Evolutionary conservation across 768 basidiomycete species (phyloP), one percentile per base, ranked within the genome.

Genomic region (Rhodotorula paludigena): DNA sequence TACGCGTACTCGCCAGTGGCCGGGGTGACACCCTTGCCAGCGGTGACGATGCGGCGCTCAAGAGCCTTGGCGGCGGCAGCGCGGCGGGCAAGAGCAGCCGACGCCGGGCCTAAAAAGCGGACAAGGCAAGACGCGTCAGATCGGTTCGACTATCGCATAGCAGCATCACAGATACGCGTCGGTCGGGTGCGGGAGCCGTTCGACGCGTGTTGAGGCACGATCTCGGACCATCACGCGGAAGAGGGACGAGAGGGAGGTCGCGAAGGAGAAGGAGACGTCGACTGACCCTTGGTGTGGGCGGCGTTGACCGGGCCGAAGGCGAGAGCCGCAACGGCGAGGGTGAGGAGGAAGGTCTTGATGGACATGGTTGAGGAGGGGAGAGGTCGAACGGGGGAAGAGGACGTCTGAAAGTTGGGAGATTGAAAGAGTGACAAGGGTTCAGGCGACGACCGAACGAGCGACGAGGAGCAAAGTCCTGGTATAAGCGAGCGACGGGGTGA

Each of bases 251-350:
- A 20, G 11, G 14, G 49, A 21, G 23, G 18, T 36, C 28, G n/a
- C n/a, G n/a, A n/a, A 25, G 12, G 38, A 42, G 33, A 45, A 16
- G 39, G 3, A 11, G 48, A 33, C 21, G 42, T 15, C 25, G n/a
- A n/a, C n/a, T 21, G 25, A 42, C 23, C 16, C 51, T 57, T 35
- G 28, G 36, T 32, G 42, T 38, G 54, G 32, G 66, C 18, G 53
- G 70, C 64, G 61, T 44, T 47, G 64, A 63, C 44, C 18, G 67
- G 56, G 38, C 67, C 36, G 61, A 71, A 65, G 48, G 67, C 63
- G 54, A 69, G 57, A 47, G 69, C 66, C 48, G 53, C 57, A 47
- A 70, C 55, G 55, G 65, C 62, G 69, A 64, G 36, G 56, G 69
- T 36, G 60, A 49, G 23, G 65, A 68, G 65, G 67, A 61, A 51